A percentile compares a stretch with the other conserved stretches of the same genome.
Evolutionary conservation across 1,139 yeast species (phyloP).

Genomic region (Candida sanyaensis): DNA sequence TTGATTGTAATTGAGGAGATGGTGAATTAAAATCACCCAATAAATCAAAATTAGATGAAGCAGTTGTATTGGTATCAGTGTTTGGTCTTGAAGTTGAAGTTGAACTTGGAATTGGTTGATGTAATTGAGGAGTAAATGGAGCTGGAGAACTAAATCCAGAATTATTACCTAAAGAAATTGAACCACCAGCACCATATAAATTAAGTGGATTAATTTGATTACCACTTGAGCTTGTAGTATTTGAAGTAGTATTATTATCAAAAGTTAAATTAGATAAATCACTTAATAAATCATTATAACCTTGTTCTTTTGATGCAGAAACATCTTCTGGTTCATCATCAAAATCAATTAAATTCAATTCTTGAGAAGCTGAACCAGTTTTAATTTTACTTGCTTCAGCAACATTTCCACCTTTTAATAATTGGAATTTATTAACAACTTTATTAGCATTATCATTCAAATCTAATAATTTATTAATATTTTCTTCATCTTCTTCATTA

Average conservation of each 20-base stretch:
- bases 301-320: conserved; percentile 43
- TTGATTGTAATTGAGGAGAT: conserved; percentile 50
- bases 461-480: conserved; percentile 64
- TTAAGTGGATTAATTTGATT: conserved; percentile 34
- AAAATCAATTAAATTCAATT: conserved; percentile 74
- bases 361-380: conserved; percentile 33
- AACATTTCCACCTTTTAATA: conserved; percentile 65
- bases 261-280: conserved; percentile 68
- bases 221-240: conserved; percentile 9
- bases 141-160: conserved; percentile 3
- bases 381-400: conserved; percentile 61
- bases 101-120: conserved; percentile 13
- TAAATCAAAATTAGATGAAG: conserved; percentile 29
- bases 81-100: conserved; percentile 9
- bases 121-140: conserved; percentile 12
- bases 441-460: conserved; percentile 79
- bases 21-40: conserved; percentile 51
- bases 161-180: conserved; percentile 39
- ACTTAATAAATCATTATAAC: conserved; percentile 67
- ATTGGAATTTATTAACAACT: conserved; percentile 65
- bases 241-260: conserved; percentile 20
- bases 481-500: conserved; percentile 51
- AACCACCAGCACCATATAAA: conserved; percentile 50
- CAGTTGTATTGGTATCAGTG: conserved; percentile 6
- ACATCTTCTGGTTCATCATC: conserved; percentile 58